Base-by-base conservation (phyloP, 2,329 filamentous ascomycete species). In the Tolypocladium guangdongense region DNA sequence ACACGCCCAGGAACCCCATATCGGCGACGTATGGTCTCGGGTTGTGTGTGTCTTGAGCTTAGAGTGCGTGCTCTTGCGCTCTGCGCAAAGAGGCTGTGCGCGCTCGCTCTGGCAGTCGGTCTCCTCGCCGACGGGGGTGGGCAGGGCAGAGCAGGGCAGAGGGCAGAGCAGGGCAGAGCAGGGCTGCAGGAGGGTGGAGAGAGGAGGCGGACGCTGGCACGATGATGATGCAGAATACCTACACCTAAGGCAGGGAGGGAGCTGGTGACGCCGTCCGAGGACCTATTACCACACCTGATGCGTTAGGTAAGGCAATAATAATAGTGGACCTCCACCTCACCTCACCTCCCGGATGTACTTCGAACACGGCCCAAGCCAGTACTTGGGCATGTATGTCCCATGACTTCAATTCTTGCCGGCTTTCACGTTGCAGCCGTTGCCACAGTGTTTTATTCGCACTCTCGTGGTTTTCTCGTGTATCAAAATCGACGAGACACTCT, bases 1-100 rank as follows among this genome's bases (percentile, higher is more conserved):
- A 96, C 60, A 97, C 84, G 63, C 90, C 91, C 64, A 95, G 74
- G 76, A 97, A 97, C 60, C 87, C 90, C 91, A 96, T 96, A 59
- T 64, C 64, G 62, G 54, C 54, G 56, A 56, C 30, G 43, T 39
- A 16, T 12, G 24, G 33, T 30, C 36, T n/a, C 35, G 35, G 22
- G 36, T 10, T 32, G 5, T 38, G 36, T 24, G 27, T 32, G 16
- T 46, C 27, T 33, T 18, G 41, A 16, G 43, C 30, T n/a, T 18
- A 18, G 43, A n/a, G 18, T 20, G 18, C 18, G 27, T 47, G 43
- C 43, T 47, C 43, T 27, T 33, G 43, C 43, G 43, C 27, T 20
- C 6, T 20, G 43, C 43, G 43, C 43, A 47, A 47, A 47, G 27
- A 27, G 22, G 43, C 43, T 27, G 27, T 20, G 43, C 43, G 43